phyloP scores from a whole-genome alignment of 2,329 filamentous ascomycete species.

The Exophiala bonariae region DNA sequence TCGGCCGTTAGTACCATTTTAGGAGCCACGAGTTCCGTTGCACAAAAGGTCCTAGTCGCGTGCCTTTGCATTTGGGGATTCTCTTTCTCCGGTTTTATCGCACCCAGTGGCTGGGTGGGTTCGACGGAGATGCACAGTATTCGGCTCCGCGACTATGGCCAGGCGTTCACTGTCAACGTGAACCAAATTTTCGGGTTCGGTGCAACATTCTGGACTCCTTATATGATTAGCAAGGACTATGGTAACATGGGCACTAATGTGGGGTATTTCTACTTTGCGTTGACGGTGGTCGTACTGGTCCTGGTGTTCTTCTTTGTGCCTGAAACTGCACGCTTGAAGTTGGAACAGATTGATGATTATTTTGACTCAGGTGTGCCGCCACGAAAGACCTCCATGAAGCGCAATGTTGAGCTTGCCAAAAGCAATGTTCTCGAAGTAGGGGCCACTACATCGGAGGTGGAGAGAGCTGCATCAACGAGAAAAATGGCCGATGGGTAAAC shows the following conservation, averaged over 20 bases:
- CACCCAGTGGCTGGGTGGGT: constrained; percentile 25
- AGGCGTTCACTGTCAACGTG: constrained; percentile 27
- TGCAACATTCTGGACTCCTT: constrained; percentile 30
- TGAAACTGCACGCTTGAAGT: no score
- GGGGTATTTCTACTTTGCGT: constrained; percentile 32
- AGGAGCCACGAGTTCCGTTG: constrained; percentile 10
- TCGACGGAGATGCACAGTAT: constrained; percentile 32
- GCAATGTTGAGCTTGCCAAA: no score
- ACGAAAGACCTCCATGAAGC: no score
- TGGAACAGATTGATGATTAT: no score
- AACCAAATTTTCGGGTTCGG: constrained; percentile 29
- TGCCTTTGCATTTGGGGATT: constrained; percentile 32
- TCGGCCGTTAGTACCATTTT: constrained; percentile 26
- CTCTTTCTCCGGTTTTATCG: constrained; percentile 29
- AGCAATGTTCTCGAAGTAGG: no score
- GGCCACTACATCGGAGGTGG: no score
- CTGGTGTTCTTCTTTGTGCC: no score
- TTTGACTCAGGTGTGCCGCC: no score
- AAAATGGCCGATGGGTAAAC: no score
- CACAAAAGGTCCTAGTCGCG: constrained; percentile 29
- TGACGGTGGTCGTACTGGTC: no score
- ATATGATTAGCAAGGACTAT: constrained; percentile 29
- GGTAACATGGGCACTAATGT: constrained; percentile 33
- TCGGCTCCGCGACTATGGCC: constrained; percentile 30
- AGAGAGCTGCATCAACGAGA: no score